Percentiles rank a stretch among this genome's conserved stretches.
phyloP scores from a whole-genome alignment of 768 basidiomycete genomes.

The Collybia sordida region DNA sequence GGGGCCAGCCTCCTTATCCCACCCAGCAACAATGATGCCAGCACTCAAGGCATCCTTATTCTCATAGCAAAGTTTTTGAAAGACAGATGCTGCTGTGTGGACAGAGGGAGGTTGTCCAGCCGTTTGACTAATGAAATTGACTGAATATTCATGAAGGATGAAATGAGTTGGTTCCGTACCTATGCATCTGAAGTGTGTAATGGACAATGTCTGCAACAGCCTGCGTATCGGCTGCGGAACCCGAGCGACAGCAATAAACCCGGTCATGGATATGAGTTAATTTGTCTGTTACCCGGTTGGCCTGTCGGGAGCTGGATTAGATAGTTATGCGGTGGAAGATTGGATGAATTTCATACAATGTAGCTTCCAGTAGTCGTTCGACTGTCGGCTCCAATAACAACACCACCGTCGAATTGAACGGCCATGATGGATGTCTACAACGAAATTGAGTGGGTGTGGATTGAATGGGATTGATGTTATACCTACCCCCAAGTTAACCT shows the following conservation, averaged over 20 bases:
- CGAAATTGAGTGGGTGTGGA: conserved; percentile 1
- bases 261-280: conserved; percentile 95
- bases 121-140: conserved; percentile 47
- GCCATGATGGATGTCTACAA: conserved; percentile 99
- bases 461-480: conserved; percentile 3
- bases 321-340: background rate
- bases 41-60: conserved; percentile 91
- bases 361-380: conserved; percentile 96
- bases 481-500: conserved; percentile 95
- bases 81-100: conserved; percentile 74
- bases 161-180: conserved; percentile 33
- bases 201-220: conserved; percentile 92
- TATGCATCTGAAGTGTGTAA: conserved; percentile 73
- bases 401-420: conserved; percentile 92
- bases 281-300: conserved; percentile 98
- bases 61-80: conserved; percentile 87
- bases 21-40: conserved; percentile 97
- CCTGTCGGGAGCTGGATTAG: conserved; percentile 42
- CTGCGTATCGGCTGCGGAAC: conserved; percentile 97
- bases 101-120: conserved; percentile 73
- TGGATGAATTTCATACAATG: conserved; percentile 58
- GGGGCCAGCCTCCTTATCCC: conserved; percentile 90
- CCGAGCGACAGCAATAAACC: conserved; percentile 98
- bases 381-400: conserved; percentile 96
- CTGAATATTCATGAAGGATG: conserved; percentile 4